phyloP scores from a whole-genome alignment of 805 yeast genomes.

The Wickerhamomyces queroliae region DNA sequence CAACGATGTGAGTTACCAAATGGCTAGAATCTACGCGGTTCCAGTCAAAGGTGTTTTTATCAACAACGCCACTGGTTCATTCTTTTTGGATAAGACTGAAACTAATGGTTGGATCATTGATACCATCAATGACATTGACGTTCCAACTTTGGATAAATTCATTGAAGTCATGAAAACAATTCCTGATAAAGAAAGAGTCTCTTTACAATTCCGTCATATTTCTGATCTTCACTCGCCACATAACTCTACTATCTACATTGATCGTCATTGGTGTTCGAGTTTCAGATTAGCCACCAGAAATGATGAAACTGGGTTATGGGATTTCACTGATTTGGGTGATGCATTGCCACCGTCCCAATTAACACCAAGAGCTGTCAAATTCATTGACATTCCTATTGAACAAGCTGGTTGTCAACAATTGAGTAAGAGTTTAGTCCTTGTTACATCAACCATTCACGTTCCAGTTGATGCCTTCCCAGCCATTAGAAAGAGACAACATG shows the following conservation, averaged over 20 bases:
- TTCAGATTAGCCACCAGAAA: conserved; percentile 66
- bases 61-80: conserved; percentile 73
- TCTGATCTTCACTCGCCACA: conserved; percentile 74
- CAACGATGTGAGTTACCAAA: conserved; percentile 80
- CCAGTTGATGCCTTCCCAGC: conserved; percentile 73
- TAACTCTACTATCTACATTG: conserved; percentile 62
- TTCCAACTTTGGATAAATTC: conserved; percentile 70
- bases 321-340: conserved; percentile 41
- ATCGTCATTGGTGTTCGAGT: conserved; percentile 78
- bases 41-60: conserved; percentile 84
- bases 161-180: conserved; percentile 71
- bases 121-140: conserved; percentile 66
- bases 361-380: conserved; percentile 59
- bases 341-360: conserved; percentile 51
- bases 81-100: conserved; percentile 52
- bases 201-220: conserved; percentile 69
- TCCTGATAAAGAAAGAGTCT: conserved; percentile 71
- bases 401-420: conserved; percentile 46
- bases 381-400: conserved; percentile 62
- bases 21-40: conserved; percentile 78
- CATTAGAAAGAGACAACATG: conserved; percentile 58
- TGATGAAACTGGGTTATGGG: conserved; percentile 54
- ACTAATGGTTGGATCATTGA: conserved; percentile 78
- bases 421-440: conserved; percentile 66
- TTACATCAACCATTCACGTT: conserved; percentile 57